These are phyloP conservation scores for Lentinula guzmanii DNA, from an alignment of 768 basidiomycete genomes.

Conservation along the genomic window DNA sequence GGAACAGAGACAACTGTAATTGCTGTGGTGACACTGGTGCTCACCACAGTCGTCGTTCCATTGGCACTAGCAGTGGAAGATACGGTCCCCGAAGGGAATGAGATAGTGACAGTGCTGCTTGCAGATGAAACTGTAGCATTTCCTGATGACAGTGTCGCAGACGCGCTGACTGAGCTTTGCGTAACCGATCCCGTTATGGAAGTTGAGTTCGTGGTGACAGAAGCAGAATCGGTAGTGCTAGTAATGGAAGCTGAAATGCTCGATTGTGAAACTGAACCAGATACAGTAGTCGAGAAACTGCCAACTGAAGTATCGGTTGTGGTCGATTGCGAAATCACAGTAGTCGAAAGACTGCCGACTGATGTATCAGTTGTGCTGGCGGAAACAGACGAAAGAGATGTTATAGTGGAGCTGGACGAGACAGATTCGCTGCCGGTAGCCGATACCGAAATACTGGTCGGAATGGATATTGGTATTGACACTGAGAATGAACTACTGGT, in stretches of 20 bases:
- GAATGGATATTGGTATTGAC: not conserved
- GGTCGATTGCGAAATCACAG: not conserved
- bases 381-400: not conserved
- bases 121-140: not conserved
- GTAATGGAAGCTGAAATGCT: not conserved
- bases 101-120: not conserved
- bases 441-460: not conserved
- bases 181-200: not conserved
- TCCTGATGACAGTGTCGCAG: not conserved
- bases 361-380: not conserved
- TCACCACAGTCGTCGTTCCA: conserved; percentile 4
- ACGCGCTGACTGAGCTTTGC: not conserved
- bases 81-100: not conserved
- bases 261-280: not conserved
- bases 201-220: not conserved
- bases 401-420: not conserved
- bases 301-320: conserved; percentile 1
- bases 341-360: not conserved
- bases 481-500: not conserved
- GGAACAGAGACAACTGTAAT: conserved; percentile 24
- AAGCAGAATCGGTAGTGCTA: not conserved
- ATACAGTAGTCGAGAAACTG: not conserved
- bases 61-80: not conserved
- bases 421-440: not conserved
- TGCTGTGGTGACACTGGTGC: conserved; percentile 9